Percentiles rank a stretch among this genome's conserved stretches.
Conservation (phyloP, 106 monocot species). For the Dactylorhiza incarnata region DNA sequence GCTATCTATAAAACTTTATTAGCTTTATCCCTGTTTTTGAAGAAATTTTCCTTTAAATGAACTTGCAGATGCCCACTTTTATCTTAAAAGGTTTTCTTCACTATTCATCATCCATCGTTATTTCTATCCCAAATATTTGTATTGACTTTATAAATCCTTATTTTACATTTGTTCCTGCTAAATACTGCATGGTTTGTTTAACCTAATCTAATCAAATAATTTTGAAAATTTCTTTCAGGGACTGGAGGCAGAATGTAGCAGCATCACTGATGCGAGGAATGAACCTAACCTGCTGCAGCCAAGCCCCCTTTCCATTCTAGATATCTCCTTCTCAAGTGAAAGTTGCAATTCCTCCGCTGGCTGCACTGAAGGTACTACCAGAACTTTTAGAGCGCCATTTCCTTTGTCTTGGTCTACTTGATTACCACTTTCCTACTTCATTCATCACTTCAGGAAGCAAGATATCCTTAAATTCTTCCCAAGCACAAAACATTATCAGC, state of each 20-base stretch:
- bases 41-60: too few relatives aligned
- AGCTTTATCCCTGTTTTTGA: too few relatives aligned
- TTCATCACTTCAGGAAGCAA: conserved; percentile 30
- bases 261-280: conserved; percentile 24
- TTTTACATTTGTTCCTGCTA: too few relatives aligned
- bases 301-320: conserved; percentile 64
- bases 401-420: not conserved
- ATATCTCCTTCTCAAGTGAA: conserved; percentile 47
- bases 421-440: not conserved
- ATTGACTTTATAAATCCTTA: too few relatives aligned
- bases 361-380: conserved; percentile 37
- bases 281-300: conserved; percentile 27
- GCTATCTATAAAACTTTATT: too few relatives aligned
- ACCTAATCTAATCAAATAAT: not conserved
- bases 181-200: too few relatives aligned
- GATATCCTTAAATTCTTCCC: conserved; percentile 25
- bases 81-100: too few relatives aligned
- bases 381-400: not conserved
- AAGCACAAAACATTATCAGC: conserved; percentile 21
- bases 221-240: conserved; percentile 19
- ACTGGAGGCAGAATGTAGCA: conserved; percentile 28
- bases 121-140: too few relatives aligned
- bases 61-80: too few relatives aligned
- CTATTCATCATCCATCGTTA: too few relatives aligned
- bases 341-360: conserved; percentile 44